These are phyloP conservation scores for Fusarium humuli DNA, from an alignment of 2,329 filamentous ascomycete species.

Conservation along the genomic window DNA sequence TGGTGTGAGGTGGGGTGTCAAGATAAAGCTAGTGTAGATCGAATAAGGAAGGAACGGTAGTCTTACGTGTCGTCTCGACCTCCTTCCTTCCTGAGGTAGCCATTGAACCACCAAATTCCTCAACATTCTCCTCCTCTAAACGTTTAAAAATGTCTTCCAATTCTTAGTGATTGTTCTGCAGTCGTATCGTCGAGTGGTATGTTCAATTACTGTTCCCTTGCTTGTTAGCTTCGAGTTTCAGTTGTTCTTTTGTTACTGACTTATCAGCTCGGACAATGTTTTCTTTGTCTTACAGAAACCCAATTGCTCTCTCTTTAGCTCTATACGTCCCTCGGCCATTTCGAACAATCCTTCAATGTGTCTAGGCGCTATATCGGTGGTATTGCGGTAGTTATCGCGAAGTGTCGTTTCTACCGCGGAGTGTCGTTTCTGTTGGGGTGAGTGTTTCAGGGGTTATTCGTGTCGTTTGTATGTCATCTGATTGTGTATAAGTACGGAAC, in stretches of 20 bases:
- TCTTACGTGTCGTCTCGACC: slow-evolving; percentile 9
- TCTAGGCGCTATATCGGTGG: fast-evolving
- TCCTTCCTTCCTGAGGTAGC: not conserved
- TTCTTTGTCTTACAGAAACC: not conserved
- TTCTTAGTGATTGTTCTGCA: fast-evolving
- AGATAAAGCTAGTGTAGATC: not conserved
- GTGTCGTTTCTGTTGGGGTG: not conserved
- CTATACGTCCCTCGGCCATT: not conserved
- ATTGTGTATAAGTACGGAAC: not conserved
- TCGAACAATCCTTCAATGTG: fast-evolving
- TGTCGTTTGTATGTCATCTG: not conserved
- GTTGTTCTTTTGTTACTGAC: not conserved
- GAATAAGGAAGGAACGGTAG: not conserved
- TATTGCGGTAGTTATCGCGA: not conserved
- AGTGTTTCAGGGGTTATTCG: not conserved
- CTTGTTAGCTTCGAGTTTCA: not conserved
- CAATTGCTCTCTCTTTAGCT: not conserved
- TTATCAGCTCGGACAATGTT: not conserved
- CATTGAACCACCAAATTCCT: not conserved
- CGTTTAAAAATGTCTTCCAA: fast-evolving
- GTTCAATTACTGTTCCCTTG: not conserved
- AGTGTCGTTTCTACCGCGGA: not conserved
- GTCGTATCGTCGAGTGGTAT: not conserved
- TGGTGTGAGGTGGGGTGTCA: not conserved
- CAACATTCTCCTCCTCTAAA: not conserved